These are phyloP conservation scores for Poronia punctata DNA, from an alignment of 495 filamentous ascomycete species.

Conservation along the genomic window DNA sequence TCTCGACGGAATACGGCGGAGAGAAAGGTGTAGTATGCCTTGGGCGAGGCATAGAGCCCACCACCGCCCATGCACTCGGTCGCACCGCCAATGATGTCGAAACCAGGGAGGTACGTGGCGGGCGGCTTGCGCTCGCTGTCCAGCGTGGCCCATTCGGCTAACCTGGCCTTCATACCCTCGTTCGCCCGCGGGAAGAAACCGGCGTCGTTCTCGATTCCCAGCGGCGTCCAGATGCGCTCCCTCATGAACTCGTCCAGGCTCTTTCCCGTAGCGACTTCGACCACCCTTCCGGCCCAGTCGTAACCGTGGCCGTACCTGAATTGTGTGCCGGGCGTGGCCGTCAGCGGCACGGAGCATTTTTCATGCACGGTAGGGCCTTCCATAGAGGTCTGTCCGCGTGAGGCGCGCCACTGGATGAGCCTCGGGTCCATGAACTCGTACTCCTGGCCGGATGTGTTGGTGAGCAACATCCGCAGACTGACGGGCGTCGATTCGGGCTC, in stretches of 20 bases:
- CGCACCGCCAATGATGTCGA: constrained; percentile 9
- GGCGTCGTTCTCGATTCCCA: constrained; percentile 17
- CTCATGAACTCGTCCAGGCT: constrained; percentile 19
- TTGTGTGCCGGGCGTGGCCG: constrained; percentile 39
- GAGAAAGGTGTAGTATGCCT: constrained; percentile 45
- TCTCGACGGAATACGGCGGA: constrained; percentile 38
- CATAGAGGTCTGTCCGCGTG: constrained; percentile 9
- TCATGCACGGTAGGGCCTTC: constrained; percentile 16
- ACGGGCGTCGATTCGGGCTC: constrained; percentile 25
- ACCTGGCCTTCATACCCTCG: constrained; percentile 12
- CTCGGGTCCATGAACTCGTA: constrained; percentile 37
- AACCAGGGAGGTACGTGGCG: constrained; percentile 9
- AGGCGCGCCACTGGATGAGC: constrained; percentile 30
- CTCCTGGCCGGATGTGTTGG: constrained; percentile 41
- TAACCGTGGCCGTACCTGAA: constrained; percentile 42
- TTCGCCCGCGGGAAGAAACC: constrained; percentile 22
- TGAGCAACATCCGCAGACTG: constrained; percentile 40
- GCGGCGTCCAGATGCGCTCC: constrained; percentile 15
- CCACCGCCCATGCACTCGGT: constrained; percentile 47
- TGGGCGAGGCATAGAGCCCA: constrained; percentile 41
- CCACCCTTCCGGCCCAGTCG: constrained; percentile 44
- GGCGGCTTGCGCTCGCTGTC: constrained; percentile 15
- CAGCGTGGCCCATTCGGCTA: constrained; percentile 21
- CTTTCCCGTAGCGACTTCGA: constrained; percentile 30
- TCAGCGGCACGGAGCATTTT: constrained; percentile 30